Conservation (phyloP, 495 filamentous ascomycete genomes). For the Aspergillus bridgeri region DNA sequence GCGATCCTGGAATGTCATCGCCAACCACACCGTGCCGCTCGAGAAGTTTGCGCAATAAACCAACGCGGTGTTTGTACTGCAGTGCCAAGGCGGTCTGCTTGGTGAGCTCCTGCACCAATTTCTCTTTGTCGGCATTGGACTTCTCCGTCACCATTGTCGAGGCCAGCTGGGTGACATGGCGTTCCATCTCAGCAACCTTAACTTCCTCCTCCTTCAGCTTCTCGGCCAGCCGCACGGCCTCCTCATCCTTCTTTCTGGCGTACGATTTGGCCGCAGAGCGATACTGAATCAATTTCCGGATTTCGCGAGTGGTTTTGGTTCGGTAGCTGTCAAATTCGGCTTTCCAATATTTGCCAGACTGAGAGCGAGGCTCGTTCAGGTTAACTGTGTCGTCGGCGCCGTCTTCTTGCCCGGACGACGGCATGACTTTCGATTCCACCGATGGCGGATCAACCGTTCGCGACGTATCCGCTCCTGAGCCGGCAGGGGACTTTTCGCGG, state of each 20-base stretch:
- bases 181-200: slow-evolving; percentile 52
- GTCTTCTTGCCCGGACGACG: slow-evolving; percentile 19
- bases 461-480: slow-evolving; percentile 13
- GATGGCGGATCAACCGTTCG: slow-evolving; percentile 14
- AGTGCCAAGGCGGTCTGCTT: slow-evolving; percentile 65
- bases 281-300: slow-evolving; percentile 74
- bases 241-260: slow-evolving; percentile 82
- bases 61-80: slow-evolving; percentile 65
- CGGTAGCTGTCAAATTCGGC: slow-evolving; percentile 81
- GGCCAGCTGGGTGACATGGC: slow-evolving; percentile 57
- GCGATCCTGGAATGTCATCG: slow-evolving; percentile 39
- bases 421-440: slow-evolving; percentile 6
- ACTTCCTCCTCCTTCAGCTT: slow-evolving; percentile 63
- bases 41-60: slow-evolving; percentile 51
- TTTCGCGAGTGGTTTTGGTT: slow-evolving; percentile 70
- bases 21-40: slow-evolving; percentile 48
- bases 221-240: slow-evolving; percentile 67
- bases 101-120: slow-evolving; percentile 55
- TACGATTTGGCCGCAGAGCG: slow-evolving; percentile 82
- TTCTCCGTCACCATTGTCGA: slow-evolving; percentile 49
- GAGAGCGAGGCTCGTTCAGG: slow-evolving; percentile 73
- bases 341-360: slow-evolving; percentile 94
- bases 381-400: slow-evolving; percentile 67
- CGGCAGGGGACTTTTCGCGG: slow-evolving; percentile 34
- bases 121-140: slow-evolving; percentile 44